Percentiles rank a stretch among this genome's conserved stretches.
These are phyloP conservation scores for Termitomyces sp. DNA, from an alignment of 768 basidiomycete species.

Conservation along the genomic window DNA sequence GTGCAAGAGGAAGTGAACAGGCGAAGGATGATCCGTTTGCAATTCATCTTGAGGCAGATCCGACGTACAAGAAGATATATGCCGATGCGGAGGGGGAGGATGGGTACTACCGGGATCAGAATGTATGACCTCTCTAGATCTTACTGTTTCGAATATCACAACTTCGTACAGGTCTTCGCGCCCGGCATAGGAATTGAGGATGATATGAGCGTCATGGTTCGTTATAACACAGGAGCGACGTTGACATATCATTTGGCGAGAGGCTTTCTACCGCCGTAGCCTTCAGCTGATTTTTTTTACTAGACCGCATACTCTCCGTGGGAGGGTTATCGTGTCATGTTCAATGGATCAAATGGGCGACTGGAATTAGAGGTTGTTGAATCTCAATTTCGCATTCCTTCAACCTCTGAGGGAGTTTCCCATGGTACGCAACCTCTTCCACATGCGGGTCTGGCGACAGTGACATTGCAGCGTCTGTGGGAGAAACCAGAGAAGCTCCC, in stretches of 20 bases:
- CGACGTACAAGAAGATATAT: conserved; percentile 38
- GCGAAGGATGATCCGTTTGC: conserved; percentile 46
- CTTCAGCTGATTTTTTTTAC: not conserved
- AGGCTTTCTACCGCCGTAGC: not conserved
- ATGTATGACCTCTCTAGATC: conserved; percentile 22
- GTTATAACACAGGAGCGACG: conserved; percentile 41
- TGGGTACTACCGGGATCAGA: conserved; percentile 46
- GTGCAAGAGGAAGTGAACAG: conserved; percentile 35
- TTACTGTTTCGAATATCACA: not conserved
- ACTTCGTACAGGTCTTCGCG: conserved; percentile 29
- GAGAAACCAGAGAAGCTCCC: conserved; percentile 35
- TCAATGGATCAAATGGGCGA: conserved; percentile 47
- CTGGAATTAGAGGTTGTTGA: conserved; percentile 50
- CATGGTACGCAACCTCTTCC: conserved; percentile 34
- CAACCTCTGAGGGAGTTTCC: conserved; percentile 26
- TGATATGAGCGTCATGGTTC: conserved; percentile 45
- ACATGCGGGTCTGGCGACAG: conserved; percentile 35
- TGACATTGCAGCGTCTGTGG: conserved; percentile 43
- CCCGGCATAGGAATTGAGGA: conserved; percentile 44
- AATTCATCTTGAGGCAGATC: conserved; percentile 39
- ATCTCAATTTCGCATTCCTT: conserved; percentile 28
- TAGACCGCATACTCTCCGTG: conserved; percentile 40
- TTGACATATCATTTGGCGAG: conserved; percentile 48
- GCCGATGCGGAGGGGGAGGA: conserved; percentile 42
- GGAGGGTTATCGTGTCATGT: conserved; percentile 48